These are phyloP conservation scores for Tremella mesenterica DNA, from an alignment of 768 basidiomycete species.

Conservation along the genomic window DNA sequence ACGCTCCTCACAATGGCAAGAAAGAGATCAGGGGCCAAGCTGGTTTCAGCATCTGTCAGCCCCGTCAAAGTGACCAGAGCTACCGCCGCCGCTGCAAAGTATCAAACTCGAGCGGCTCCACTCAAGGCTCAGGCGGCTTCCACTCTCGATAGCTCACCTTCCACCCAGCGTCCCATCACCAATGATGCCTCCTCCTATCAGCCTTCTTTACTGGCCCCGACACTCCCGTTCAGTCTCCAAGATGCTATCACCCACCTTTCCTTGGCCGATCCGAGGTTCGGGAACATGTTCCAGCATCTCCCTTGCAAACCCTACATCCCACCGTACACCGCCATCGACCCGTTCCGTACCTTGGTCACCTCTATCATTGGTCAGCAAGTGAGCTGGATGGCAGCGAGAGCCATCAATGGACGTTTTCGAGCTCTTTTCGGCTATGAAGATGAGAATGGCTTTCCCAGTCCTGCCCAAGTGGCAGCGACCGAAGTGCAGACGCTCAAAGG, in stretches of 20 bases:
- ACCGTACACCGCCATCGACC: slow-evolving; percentile 60
- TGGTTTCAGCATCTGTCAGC: too few species aligned
- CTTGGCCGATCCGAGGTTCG: slow-evolving; percentile 60
- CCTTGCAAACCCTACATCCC: slow-evolving; percentile 64
- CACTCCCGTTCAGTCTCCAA: slow-evolving; percentile 66
- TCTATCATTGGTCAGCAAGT: slow-evolving; percentile 59
- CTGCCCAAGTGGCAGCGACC: slow-evolving; percentile 58
- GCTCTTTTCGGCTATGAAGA: slow-evolving; percentile 58
- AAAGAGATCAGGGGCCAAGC: too few species aligned
- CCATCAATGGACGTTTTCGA: slow-evolving; percentile 70
- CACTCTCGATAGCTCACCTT: background rate
- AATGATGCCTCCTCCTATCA: background rate
- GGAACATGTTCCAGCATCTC: slow-evolving; percentile 57
- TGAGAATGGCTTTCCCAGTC: slow-evolving; percentile 55
- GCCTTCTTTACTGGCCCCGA: slow-evolving; percentile 55
- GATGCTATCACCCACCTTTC: slow-evolving; percentile 67
- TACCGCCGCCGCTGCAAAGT: background rate
- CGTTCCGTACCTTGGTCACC: slow-evolving; percentile 67
- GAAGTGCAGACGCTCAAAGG: slow-evolving; percentile 56
- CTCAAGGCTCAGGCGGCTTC: background rate
- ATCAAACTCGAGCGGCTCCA: background rate
- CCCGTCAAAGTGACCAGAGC: background rate
- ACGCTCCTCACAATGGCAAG: too few species aligned
- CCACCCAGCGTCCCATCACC: background rate
- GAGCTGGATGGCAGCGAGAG: slow-evolving; percentile 75